Base-by-base conservation (phyloP, 352 stramenopile species). In the Halophytophthora batemanensis region DNA sequence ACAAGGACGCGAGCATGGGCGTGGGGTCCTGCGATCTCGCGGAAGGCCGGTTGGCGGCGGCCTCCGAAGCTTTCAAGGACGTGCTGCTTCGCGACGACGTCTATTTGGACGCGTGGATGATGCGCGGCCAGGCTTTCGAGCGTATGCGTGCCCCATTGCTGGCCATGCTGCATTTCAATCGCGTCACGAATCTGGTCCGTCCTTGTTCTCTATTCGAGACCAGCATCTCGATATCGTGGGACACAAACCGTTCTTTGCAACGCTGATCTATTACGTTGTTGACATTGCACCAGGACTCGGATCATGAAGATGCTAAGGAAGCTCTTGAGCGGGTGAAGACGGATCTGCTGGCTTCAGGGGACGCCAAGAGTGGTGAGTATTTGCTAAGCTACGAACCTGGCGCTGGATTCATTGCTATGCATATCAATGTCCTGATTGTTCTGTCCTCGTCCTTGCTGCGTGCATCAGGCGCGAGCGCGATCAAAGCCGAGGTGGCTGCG, bases 151-250 rank as follows among this genome's bases (percentile, higher is more conserved):
- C 71, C n/a, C 59, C 74, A 13, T 43, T 90, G 25, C 58, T 90
- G 14, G 80, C 80, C 1, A 77, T 85, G 73, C 44, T 90, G n/a
- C 80, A 90, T 36, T 90, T 69, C 50, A 86, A 67, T 33, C 68
- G 77, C 19, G 72, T 85, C 12, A 67, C 60, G 1, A 64, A 38
- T 15, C 43, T 78, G 57, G 78, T 87, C 52, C 28, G 61, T 56
- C 3, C 6, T 34, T 54, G 25, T 15, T 19, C 18, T 13, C 11
- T 45, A 17, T 0, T 0, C 23, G 21, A 14, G 19, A 8, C 23
- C 36, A 23, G 6, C 37, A 45, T 25, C 25, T 18, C 11, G 37
- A 18, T 6, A 37, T 40, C 13, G 25, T 43, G 42, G 15, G 37
- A 45, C 45, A 29, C 31, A 34, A 35, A 13, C n/a, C 53, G 33